These are phyloP conservation scores for Talaromyces liani DNA, from an alignment of 495 filamentous ascomycete genomes.

Conservation along the genomic window DNA sequence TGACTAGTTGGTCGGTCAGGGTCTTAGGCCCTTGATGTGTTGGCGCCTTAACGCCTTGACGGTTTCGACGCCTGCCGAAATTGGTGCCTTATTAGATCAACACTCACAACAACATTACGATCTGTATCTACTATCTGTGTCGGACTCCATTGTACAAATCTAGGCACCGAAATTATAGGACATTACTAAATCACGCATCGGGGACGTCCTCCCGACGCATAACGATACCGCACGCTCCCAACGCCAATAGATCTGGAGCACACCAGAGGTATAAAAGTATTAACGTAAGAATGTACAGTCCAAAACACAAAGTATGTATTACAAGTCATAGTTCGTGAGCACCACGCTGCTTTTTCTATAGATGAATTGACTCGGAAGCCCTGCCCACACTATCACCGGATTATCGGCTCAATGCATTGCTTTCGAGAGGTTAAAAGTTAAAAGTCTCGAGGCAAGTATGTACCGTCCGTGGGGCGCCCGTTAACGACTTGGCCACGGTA, in stretches of 20 bases:
- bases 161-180: background rate
- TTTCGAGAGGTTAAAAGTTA: background rate
- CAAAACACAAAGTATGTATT: background rate
- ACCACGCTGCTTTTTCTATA: background rate
- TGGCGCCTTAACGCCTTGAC: background rate
- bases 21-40: background rate
- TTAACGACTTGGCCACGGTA: background rate
- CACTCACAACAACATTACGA: too few species aligned
- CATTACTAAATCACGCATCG: background rate
- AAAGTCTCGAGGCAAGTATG: background rate
- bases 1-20: background rate
- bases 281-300: background rate
- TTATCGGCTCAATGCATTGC: background rate
- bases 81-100: background rate
- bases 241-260: background rate
- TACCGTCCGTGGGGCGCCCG: background rate
- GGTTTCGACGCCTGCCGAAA: background rate
- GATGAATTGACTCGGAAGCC: background rate
- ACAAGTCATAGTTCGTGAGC: background rate
- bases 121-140: too few species aligned
- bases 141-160: too few species aligned
- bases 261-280: background rate
- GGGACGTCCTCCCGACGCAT: background rate
- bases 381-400: background rate
- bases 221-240: background rate